Evolutionary conservation across 805 yeast genomes (phyloP), one percentile per base, ranked within the genome.

Genomic region (Pichia thaimueangensis): DNA sequence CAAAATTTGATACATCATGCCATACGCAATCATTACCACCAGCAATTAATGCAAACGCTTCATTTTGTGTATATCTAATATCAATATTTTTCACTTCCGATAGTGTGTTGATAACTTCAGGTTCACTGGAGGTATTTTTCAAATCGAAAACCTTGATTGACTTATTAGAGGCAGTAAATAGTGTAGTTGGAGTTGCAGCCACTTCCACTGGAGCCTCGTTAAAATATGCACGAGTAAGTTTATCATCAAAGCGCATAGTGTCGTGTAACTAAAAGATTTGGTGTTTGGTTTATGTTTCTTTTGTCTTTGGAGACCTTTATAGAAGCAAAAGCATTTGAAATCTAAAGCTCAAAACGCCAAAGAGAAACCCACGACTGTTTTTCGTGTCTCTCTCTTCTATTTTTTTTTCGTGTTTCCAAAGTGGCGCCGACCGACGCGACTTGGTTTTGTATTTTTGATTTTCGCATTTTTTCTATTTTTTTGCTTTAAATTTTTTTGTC

Each of bases 141-240:
- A 68, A 48, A 42, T 70, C 64, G 49, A 79, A 69, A 15, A 76
- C 64, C 56, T 78, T 80, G 20, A 79, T 55, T 1, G 83, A 81
- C 24, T 64, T 68, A 47, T 74, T 69, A 45, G 76, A 78, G n/a
- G 75, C 78, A 3, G 71, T 76, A 27, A 70, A 62, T 4, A 79
- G 55, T n/a, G 51, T 64, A 41, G 23, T 56, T 57, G 29, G 55
- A 55, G 2, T 55, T 32, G 16, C 55, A 42, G 40, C 53, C 52
- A 36, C 49, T 45, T 12, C 54, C 55, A 33, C 45, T 30, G 24
- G 59, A 49, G 35, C 43, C 48, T 8, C 61, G 4, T 62, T 43
- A 11, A 59, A 51, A 44, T 62, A 61, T 29, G 59, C 62, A 45
- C 55, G 57, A 30, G 55, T 58, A 30, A 57, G 42, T 20, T 55